These are phyloP conservation scores for Oenanthe sinensis DNA, from an alignment of 129 eudicot species.

Conservation along the genomic window DNA sequence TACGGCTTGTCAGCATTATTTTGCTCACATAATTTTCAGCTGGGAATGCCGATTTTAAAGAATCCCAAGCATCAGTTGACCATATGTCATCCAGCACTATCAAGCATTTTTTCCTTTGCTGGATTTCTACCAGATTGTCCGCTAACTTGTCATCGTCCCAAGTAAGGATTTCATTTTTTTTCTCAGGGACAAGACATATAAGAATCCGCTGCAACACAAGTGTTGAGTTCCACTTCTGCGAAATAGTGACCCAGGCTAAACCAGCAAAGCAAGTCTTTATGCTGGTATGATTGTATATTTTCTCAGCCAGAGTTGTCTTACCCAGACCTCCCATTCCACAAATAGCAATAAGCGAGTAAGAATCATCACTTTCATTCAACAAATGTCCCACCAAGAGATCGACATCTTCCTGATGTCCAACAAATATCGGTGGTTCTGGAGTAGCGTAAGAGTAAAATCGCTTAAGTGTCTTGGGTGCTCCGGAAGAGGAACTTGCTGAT, in stretches of 20 bases:
- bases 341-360: neutral
- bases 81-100: neutral
- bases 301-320: neutral
- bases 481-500: no score
- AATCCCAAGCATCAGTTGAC: neutral
- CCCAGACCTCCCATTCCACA: slow-evolving; percentile 5
- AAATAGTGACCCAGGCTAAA: neutral
- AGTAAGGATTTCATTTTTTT: neutral
- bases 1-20: slow-evolving; percentile 23
- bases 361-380: neutral
- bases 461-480: no score
- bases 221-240: neutral
- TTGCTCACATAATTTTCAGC: neutral
- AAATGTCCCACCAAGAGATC: neutral
- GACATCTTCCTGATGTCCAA: neutral
- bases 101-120: neutral
- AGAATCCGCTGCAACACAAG: neutral
- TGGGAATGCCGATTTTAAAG: neutral
- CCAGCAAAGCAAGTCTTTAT: neutral
- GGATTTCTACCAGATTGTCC: neutral
- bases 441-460: neutral
- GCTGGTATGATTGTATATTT: neutral
- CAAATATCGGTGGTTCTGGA: neutral
- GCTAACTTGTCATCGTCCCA: neutral
- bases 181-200: neutral